Percentiles rank a stretch among this genome's conserved stretches.
Evolutionary conservation across 495 filamentous ascomycete genomes (phyloP).

Genomic region (Aspergillus nidulans): DNA sequence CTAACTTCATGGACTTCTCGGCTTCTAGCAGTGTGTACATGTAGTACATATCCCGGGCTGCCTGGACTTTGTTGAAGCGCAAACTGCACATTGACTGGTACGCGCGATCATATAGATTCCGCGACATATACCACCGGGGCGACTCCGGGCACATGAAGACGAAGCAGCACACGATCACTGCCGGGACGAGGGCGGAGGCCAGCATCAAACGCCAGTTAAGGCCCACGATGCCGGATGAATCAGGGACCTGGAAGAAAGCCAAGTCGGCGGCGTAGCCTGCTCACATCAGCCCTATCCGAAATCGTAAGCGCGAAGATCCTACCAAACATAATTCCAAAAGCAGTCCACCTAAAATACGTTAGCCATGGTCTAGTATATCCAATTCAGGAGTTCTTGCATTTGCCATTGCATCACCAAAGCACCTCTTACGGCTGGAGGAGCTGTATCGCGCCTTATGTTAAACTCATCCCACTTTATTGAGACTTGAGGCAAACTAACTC

Average conservation of each 20-base stretch:
- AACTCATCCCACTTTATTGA: too few relatives aligned
- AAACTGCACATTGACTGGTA: constrained; percentile 63
- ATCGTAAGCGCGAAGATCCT: neutral
- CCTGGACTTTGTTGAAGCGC: constrained; percentile 67
- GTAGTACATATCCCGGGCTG: constrained; percentile 78
- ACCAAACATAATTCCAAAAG: constrained; percentile 74
- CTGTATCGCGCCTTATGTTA: too few relatives aligned
- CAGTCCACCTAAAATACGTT: constrained; percentile 51
- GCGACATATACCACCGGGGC: constrained; percentile 75
- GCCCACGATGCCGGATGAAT: constrained; percentile 51
- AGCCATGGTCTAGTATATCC: neutral
- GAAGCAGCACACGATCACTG: constrained; percentile 62
- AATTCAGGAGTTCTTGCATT: constrained; percentile 33
- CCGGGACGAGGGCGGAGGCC: constrained; percentile 70
- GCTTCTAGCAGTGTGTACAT: constrained; percentile 68
- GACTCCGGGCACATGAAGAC: constrained; percentile 74
- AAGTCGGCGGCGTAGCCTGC: constrained; percentile 62
- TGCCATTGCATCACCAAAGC: constrained; percentile 82
- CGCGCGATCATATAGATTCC: constrained; percentile 60
- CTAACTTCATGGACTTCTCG: constrained; percentile 56
- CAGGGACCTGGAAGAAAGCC: constrained; percentile 61
- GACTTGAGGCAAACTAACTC: neutral
- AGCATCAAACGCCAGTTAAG: constrained; percentile 85
- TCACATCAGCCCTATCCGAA: neutral
- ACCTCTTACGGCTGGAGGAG: constrained; percentile 68